Base-by-base conservation (phyloP, 2,329 filamentous ascomycete species). In the Capronia epimyces region DNA sequence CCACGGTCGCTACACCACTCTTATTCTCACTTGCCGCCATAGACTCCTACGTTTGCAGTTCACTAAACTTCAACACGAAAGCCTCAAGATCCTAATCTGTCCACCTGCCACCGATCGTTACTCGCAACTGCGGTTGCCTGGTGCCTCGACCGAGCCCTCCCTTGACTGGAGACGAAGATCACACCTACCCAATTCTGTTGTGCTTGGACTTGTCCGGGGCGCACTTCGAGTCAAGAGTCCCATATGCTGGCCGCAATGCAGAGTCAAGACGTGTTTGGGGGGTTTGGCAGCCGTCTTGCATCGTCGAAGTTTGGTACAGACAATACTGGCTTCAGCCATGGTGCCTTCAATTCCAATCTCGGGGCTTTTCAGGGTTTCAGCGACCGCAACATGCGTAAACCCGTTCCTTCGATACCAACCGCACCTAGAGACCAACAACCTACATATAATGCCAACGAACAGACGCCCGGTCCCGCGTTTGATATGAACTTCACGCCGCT, bases 401-500 rank as follows among this genome's bases (percentile, higher is more conserved):
- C 70, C 72, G 87, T 97, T 65, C 89, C 91, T 58, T 83, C 85
- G 58, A 95, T 97, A 74, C 96, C 96, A 70, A 96, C 93, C 18
- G 83, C 86, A 65, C 75, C 81, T 57, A 78, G 86, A 69, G 68
- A 70, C 22, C 69, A 70, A 45, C 71, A 72, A 47, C 71, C 72
- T 47, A 72, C 75, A 56, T 77, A 79, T 64, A 81, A 77, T 67
- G 75, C 72, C 53, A 80, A 78, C 63, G 89, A 95, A 59, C 78
- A 86, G 60, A 91, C 87, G 20, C 90, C 93, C 13, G 89, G 87
- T 37, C 91, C 89, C 46, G 89, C 81, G 37, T 95, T 89, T 66
- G 93, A 97, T 66, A 96, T 97, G 91, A 93, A 97, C 72, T 97
- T 96, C 71, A 96, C 93, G 9, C 91, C 93, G 59, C 79, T 98